Evolutionary conservation across 164 flowering plant species (phyloP).

Genomic region (Nymphaea thermarum): DNA sequence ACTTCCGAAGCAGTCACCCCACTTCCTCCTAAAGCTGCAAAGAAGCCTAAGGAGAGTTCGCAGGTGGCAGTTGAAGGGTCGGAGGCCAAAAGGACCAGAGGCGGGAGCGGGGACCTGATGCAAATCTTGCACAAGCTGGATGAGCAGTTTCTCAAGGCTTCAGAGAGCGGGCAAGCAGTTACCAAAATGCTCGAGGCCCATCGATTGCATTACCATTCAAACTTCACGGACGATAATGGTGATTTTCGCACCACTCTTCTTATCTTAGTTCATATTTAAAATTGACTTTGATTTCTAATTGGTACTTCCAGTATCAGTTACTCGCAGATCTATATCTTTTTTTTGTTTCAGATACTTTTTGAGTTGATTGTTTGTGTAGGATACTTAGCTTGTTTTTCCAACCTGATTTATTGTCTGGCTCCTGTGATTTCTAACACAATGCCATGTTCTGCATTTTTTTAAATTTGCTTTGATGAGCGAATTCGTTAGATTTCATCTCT

Average conservation of each 20-base stretch:
- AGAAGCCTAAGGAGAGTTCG: constrained; percentile 18
- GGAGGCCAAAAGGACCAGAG: constrained; percentile 14
- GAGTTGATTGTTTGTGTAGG: no score
- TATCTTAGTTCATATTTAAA: neutral
- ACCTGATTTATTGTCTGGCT: no score
- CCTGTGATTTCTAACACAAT: no score
- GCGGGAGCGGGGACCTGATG: constrained; percentile 20
- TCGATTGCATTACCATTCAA: constrained; percentile 81
- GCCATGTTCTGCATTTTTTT: no score
- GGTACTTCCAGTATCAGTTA: neutral
- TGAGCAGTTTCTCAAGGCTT: constrained; percentile 76
- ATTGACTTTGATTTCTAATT: neutral
- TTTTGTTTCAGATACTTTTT: no score
- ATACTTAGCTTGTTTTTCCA: no score
- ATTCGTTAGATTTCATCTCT: no score
- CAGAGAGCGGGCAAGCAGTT: constrained; percentile 71
- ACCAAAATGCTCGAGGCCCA: constrained; percentile 89
- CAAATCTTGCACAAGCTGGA: constrained; percentile 46
- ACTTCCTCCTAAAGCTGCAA: constrained; percentile 6
- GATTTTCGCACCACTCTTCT: constrained; percentile 21
- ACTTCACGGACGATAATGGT: constrained; percentile 64
- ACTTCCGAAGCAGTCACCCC: neutral
- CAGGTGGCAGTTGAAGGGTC: constrained; percentile 46
- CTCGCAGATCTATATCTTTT: no score
- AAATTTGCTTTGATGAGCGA: no score